Base-by-base conservation (phyloP, 169 alveolate species). In the Cryptosporidium canis region DNA sequence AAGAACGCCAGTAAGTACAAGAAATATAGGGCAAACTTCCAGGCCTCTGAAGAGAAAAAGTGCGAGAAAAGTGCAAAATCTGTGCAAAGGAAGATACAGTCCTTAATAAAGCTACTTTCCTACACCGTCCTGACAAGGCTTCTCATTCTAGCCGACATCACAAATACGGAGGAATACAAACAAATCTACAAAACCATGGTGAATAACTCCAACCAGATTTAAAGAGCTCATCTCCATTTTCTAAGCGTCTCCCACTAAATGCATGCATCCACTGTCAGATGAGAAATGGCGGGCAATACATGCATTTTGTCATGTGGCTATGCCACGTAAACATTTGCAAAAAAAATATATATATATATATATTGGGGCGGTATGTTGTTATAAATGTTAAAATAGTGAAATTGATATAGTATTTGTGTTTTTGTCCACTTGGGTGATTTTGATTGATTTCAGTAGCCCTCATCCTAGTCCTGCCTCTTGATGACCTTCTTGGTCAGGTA, bases 401-500 rank as follows among this genome's bases (percentile, higher is more conserved):
- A n/a, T n/a, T n/a, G n/a, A n/a, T n/a, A n/a, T n/a, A n/a, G n/a
- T n/a, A n/a, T n/a, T n/a, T n/a, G n/a, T n/a, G n/a, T n/a, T n/a
- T n/a, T n/a, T n/a, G n/a, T n/a, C n/a, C n/a, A n/a, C n/a, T n/a
- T n/a, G n/a, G n/a, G n/a, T n/a, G n/a, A n/a, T n/a, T n/a, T n/a
- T n/a, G n/a, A n/a, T n/a, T n/a, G n/a, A n/a, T n/a, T 51, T 18
- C 29, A 5, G n/a, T n/a, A 18, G 3, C 29, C 9, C 18, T n/a
- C 4, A 4, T n/a, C 35, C n/a, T 55, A 70, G 0, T 70, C 84
- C n/a, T 77, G 87, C 4, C 71, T 77, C 43, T 77, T 77, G 33
- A 77, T 56, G 16, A 77, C 44, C 21, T 56, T 77, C 41, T 58
- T 77, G 1, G 87, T 77, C 18, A 77, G 35, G 65, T 77, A 61